phyloP scores from a whole-genome alignment of 202 grass and related monocot species.

The Setaria viridis region DNA sequence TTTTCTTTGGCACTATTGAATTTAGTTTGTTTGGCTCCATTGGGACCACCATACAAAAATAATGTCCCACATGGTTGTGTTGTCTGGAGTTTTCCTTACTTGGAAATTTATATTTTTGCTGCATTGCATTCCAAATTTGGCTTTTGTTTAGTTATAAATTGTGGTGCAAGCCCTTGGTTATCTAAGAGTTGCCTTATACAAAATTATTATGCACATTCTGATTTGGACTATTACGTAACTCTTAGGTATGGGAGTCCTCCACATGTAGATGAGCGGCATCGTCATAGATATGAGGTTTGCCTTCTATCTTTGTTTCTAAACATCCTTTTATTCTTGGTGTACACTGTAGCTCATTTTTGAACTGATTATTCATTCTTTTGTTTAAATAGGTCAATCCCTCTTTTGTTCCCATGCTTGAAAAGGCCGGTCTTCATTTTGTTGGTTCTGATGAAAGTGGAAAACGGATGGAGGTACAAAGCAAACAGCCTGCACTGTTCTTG shows the following conservation, averaged over 20 bases:
- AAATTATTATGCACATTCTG: conserved; percentile 37
- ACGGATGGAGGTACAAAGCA: conserved; percentile 84
- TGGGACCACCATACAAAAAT: background rate
- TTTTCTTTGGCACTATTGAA: conserved; percentile 16
- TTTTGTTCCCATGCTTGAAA: conserved; percentile 78
- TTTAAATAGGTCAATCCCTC: conserved; percentile 78
- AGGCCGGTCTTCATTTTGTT: conserved; percentile 78
- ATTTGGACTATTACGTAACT: conserved; percentile 38
- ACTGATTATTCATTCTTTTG: conserved; percentile 6
- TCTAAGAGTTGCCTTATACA: conserved; percentile 6
- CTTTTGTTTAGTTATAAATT: conserved; percentile 12
- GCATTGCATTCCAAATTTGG: background rate
- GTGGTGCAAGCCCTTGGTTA: background rate
- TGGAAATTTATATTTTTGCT: background rate
- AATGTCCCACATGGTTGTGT: background rate
- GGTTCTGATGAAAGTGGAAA: conserved; percentile 91
- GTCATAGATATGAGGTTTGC: conserved; percentile 95
- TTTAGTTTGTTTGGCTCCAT: conserved; percentile 30
- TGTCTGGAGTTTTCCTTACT: conserved; percentile 26
- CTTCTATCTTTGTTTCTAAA: conserved; percentile 33
- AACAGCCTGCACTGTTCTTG: conserved; percentile 20
- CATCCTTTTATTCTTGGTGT: conserved; percentile 6
- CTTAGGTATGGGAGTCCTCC: conserved; percentile 70
- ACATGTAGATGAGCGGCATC: conserved; percentile 95
- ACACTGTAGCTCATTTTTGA: conserved; percentile 1